A percentile compares a stretch with the other conserved stretches of the same genome.
These are phyloP conservation scores for Tetradesmus obliquus DNA, from an alignment of 139 green algal genomes.

Conservation along the genomic window DNA sequence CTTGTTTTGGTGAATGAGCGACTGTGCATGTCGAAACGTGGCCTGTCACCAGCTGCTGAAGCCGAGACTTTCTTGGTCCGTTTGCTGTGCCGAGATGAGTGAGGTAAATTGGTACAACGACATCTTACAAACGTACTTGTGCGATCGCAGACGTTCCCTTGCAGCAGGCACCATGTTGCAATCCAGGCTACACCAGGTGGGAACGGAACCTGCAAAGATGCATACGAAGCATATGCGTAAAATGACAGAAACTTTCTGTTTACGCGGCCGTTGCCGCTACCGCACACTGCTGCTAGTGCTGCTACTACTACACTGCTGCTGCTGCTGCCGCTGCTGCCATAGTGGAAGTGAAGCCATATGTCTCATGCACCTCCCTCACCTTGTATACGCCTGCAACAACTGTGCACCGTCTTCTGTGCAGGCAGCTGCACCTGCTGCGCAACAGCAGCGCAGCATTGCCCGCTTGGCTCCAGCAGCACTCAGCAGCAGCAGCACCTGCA, in stretches of 20 bases:
- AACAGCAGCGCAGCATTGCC: not conserved
- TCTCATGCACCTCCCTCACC: not conserved
- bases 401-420: not conserved
- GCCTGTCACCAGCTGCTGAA: not conserved
- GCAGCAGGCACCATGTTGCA: not conserved
- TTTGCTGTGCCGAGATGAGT: not conserved
- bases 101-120: not conserved
- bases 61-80: not conserved
- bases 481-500: slow-evolving; percentile 18
- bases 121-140: not conserved
- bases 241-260: not conserved
- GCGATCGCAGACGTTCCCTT: not conserved
- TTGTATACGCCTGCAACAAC: not conserved
- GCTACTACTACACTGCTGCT: not conserved
- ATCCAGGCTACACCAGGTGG: not conserved
- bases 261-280: not conserved
- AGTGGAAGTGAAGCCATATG: too few species aligned
- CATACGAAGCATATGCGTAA: not conserved
- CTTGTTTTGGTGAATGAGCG: not conserved
- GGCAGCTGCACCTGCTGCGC: not conserved
- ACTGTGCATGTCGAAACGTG: not conserved
- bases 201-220: not conserved
- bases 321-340: not conserved
- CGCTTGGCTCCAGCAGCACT: not conserved
- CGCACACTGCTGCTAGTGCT: not conserved